Conservation (phyloP, 257 asterid species). For the Solanum chmielewskii region DNA sequence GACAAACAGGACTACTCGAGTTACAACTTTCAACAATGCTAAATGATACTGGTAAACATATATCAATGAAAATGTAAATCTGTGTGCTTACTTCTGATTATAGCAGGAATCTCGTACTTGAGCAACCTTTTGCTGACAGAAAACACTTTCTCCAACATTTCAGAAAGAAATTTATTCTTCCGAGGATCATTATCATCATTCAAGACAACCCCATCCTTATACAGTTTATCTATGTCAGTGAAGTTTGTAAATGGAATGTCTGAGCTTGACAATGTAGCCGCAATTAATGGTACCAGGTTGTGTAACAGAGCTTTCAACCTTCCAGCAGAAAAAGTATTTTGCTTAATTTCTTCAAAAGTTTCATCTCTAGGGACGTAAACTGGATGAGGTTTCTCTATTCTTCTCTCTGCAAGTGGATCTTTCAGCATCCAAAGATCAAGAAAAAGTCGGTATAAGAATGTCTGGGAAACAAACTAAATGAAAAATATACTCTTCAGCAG, state of each 20-base stretch:
- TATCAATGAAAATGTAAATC: neutral
- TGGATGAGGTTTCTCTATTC: constrained; percentile 82
- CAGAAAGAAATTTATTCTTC: constrained; percentile 14
- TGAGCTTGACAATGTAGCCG: constrained; percentile 50
- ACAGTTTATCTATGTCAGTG: constrained; percentile 67
- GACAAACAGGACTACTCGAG: neutral
- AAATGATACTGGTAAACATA: neutral
- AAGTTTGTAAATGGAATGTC: constrained; percentile 75
- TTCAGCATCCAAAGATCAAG: constrained; percentile 1
- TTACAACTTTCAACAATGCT: neutral
- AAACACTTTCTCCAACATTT: constrained; percentile 25
- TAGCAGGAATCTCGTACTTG: constrained; percentile 73
- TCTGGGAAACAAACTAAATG: neutral
- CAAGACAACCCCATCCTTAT: constrained; percentile 43
- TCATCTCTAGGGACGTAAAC: constrained; percentile 90
- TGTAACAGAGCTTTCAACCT: constrained; percentile 72
- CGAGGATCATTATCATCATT: constrained; percentile 20
- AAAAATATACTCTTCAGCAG: neutral
- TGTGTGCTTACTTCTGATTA: constrained; percentile 44
- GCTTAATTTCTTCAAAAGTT: constrained; percentile 79
- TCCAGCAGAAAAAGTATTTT: constrained; percentile 70
- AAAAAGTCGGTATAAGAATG: neutral
- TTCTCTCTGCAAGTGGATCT: constrained; percentile 51
- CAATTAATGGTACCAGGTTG: constrained; percentile 69
- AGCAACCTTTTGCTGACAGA: constrained; percentile 56